These are phyloP conservation scores for Bacterosira constricta DNA, from an alignment of 108 stramenopile species.

Conservation along the genomic window DNA sequence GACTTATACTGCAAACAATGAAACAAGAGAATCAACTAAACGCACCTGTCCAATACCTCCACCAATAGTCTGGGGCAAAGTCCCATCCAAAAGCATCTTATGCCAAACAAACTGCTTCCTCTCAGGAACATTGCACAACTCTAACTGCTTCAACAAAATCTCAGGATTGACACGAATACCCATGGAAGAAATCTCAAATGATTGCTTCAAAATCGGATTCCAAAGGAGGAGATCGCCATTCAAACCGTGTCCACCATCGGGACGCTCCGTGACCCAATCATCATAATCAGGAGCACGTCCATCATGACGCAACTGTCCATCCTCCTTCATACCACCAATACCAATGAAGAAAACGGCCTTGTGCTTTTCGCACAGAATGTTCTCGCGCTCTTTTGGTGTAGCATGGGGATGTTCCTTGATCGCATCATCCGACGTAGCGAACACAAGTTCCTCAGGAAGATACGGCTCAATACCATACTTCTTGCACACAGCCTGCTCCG, in stretches of 20 bases:
- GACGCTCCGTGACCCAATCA: conserved; percentile 39
- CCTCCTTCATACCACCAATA: conserved; percentile 39
- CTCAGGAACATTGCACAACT: conserved; percentile 28
- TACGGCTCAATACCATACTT: conserved; percentile 25
- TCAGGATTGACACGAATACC: conserved; percentile 46
- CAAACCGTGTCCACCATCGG: conserved; percentile 41
- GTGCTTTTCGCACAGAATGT: conserved; percentile 41
- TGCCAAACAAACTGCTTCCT: conserved; percentile 49
- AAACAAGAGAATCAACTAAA: too few relatives aligned
- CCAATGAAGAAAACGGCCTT: conserved; percentile 49
- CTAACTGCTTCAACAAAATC: conserved; percentile 31
- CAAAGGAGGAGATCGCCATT: conserved; percentile 49
- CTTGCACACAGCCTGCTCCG: conserved; percentile 25
- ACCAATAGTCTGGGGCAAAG: conserved; percentile 56
- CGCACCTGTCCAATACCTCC: conserved; percentile 54
- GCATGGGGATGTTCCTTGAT: conserved; percentile 35
- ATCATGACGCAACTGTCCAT: conserved; percentile 40
- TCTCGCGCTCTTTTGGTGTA: conserved; percentile 49
- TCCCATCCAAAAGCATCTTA: conserved; percentile 49
- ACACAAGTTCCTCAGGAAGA: conserved; percentile 26
- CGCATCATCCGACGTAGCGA: conserved; percentile 28
- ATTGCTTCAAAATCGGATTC: conserved; percentile 38
- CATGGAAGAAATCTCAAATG: conserved; percentile 50
- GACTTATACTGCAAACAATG: too few relatives aligned
- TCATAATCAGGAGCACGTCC: conserved; percentile 50